phyloP scores from a whole-genome alignment of 1,139 yeast genomes.

The Candida pseudocylindracea region DNA sequence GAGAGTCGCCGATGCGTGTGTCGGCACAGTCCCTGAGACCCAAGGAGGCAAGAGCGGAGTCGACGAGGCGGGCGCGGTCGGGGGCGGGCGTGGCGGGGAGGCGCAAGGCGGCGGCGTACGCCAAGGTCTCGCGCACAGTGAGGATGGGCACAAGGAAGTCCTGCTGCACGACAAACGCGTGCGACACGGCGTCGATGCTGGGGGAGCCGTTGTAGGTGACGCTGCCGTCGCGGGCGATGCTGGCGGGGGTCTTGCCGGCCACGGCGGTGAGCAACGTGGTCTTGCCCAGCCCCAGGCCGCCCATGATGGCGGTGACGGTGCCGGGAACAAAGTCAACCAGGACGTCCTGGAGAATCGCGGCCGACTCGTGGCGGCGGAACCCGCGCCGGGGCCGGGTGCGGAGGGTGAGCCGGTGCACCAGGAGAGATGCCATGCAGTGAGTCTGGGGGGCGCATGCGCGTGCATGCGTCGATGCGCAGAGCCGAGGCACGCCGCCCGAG shows the following conservation, averaged over 20 bases:
- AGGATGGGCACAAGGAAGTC: constrained; percentile 56
- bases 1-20: constrained; percentile 52
- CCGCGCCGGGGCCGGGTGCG: no score
- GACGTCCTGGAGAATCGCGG: no score
- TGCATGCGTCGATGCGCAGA: no score
- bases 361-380: no score
- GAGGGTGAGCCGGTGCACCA: no score
- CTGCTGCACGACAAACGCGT: constrained; percentile 46
- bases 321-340: constrained; percentile 8
- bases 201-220: constrained; percentile 26
- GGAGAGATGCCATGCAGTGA: no score
- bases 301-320: constrained; percentile 14
- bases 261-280: constrained; percentile 13
- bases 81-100: constrained; percentile 30
- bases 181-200: constrained; percentile 20
- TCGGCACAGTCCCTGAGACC: constrained; percentile 48
- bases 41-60: constrained; percentile 50
- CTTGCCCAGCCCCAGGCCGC: constrained; percentile 17
- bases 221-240: constrained; percentile 18
- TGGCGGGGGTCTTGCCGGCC: constrained; percentile 15
- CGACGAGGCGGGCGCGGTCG: constrained; percentile 34
- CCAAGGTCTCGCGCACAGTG: constrained; percentile 49
- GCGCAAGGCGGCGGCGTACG: constrained; percentile 39
- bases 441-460: no score
- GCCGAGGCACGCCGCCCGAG: no score